Base-by-base conservation (phyloP, 495 filamentous ascomycete genomes). In the Penicillium desertorum region DNA sequence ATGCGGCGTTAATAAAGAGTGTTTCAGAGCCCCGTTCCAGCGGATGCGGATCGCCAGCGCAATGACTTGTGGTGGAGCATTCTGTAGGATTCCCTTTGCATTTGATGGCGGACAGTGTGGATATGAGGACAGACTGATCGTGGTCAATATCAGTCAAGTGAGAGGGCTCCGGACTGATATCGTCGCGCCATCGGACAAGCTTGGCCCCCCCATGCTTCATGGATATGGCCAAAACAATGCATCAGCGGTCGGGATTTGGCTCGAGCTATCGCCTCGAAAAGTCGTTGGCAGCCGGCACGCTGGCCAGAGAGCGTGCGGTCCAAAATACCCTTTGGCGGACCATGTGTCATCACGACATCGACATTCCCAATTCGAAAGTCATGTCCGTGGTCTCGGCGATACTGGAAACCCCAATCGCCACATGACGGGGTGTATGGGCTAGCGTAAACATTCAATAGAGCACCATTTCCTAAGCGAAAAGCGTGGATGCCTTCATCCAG, bases 141-240 rank as follows among this genome's bases (percentile, higher is more conserved):
- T 78, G 75, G 51, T 78, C 73, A 39, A 82, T 84, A 67, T 73
- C 71, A 11, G 65, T 75, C 27, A 75, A 65, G 62, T 78, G 69
- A 17, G 72, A 80, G 17, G 75, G 74, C 43, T 32, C 67, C 8
- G 69, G 50, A 27, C 58, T 68, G 22, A 62, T 49, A 19, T 62
- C 65, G 25, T 65, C 61, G 16, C 71, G 64, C 84, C 86, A 89
- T 1, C 66, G 70, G 3, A 89, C 78, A 17, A 84, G 29, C 50
- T 82, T 83, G 0, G 79, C 84, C 7, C 86, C 86, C 87, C 85
- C 84, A 88, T 0, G 74, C 79, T 63, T 87, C 83, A 60, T 89
- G 87, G 29, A 90, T 88, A 66, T 90, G 87, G 5, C 88, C 87
- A 57, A 89, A 91, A 63, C 85, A 89, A 65, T 89, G 85, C 59